phyloP scores from a whole-genome alignment of 2,329 filamentous ascomycete genomes.

The Neonectria hederae region DNA sequence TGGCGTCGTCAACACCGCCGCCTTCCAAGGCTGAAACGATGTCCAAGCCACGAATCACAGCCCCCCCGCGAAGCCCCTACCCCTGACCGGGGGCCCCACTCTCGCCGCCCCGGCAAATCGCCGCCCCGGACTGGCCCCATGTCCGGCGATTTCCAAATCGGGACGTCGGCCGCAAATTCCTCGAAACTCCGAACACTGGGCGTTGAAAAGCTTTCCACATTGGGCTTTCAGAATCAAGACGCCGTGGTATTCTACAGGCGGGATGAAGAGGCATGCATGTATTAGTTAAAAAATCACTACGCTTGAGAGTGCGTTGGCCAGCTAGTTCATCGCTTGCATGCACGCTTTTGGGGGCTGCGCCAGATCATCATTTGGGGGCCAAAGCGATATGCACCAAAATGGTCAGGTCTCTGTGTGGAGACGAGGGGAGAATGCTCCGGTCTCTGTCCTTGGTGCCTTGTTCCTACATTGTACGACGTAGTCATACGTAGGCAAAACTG shows the following conservation, averaged over 20 bases:
- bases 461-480: not conserved
- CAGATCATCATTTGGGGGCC: not conserved
- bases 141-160: not conserved
- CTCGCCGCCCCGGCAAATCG: not conserved
- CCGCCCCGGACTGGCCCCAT: not conserved
- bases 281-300: not conserved
- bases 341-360: not conserved
- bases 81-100: not conserved
- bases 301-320: too few species aligned
- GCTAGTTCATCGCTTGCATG: not conserved
- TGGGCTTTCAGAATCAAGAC: not conserved
- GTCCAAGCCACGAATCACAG: conserved; percentile 1
- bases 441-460: not conserved
- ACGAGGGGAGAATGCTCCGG: not conserved
- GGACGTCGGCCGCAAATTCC: not conserved
- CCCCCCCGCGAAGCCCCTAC: not conserved
- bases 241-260: too few species aligned
- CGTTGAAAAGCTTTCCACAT: not conserved
- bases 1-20: not conserved
- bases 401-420: not conserved
- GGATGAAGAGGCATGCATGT: too few species aligned
- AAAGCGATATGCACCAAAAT: not conserved
- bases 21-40: conserved; percentile 10
- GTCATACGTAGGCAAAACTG: not conserved
- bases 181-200: not conserved